Conservation (phyloP, 2,329 filamentous ascomycete species). For the Fusarium sp. region DNA sequence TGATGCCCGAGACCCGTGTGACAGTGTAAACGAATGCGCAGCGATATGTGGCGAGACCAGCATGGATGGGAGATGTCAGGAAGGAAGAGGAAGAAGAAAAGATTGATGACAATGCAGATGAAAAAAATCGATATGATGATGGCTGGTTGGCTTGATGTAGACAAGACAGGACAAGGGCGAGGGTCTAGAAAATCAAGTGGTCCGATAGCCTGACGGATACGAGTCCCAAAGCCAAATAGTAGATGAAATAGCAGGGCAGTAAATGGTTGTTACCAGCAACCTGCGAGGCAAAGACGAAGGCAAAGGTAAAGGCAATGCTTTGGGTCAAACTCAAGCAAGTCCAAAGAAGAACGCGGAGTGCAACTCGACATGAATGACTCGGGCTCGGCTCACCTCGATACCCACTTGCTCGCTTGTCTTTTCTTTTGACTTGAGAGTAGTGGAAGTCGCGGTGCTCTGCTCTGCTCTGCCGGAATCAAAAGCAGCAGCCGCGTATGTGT, state of each 20-base stretch:
- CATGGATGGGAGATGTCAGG: slow-evolving; percentile 22
- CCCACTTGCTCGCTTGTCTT: slow-evolving; percentile 36
- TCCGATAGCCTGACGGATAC: slow-evolving; percentile 30
- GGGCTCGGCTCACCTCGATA: slow-evolving; percentile 46
- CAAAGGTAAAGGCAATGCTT: slow-evolving; percentile 1
- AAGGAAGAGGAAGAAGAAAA: slow-evolving; percentile 15
- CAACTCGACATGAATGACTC: slow-evolving; percentile 46
- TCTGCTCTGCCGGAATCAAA: slow-evolving; percentile 5
- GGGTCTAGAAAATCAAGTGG: slow-evolving; percentile 38
- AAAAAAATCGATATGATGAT: slow-evolving; percentile 32
- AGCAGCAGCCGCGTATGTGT: slow-evolving; percentile 19
- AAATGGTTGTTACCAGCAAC: slow-evolving; percentile 46
- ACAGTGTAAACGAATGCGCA: slow-evolving; percentile 22
- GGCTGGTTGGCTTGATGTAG: slow-evolving; percentile 30
- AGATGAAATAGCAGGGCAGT: slow-evolving; percentile 28
- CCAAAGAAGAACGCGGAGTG: slow-evolving; percentile 39
- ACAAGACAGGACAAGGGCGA: slow-evolving; percentile 32
- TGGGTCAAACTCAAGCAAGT: slow-evolving; percentile 14
- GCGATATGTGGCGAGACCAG: slow-evolving; percentile 11
- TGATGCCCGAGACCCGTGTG: slow-evolving; percentile 24
- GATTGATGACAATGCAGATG: slow-evolving; percentile 12
- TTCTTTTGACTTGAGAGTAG: slow-evolving; percentile 24
- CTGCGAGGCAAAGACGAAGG: slow-evolving; percentile 24
- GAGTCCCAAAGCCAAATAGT: slow-evolving; percentile 11
- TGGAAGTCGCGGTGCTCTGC: slow-evolving; percentile 17